These are phyloP conservation scores for Boletus rubroflammeus DNA, from an alignment of 768 basidiomycete species.

Conservation along the genomic window DNA sequence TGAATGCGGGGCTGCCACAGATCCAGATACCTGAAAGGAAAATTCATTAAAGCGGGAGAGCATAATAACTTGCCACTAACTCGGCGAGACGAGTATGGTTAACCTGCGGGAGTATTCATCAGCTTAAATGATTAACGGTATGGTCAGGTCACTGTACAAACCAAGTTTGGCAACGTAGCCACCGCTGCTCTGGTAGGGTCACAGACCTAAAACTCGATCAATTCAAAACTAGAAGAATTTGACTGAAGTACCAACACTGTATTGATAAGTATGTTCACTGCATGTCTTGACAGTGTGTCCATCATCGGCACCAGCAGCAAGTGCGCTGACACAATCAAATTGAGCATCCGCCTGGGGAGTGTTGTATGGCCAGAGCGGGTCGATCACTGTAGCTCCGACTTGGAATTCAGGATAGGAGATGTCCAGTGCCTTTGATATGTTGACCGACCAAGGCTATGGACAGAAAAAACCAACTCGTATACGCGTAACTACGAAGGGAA, in stretches of 20 bases:
- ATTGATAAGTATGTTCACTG: constrained; percentile 55
- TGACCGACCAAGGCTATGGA: constrained; percentile 45
- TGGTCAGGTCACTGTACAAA: constrained; percentile 15
- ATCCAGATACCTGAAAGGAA: constrained; percentile 44
- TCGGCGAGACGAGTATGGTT: constrained; percentile 50
- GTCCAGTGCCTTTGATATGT: constrained; percentile 41
- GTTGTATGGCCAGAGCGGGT: constrained; percentile 51
- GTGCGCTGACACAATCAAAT: constrained; percentile 47
- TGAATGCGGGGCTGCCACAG: constrained; percentile 53
- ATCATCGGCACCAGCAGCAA: constrained; percentile 43
- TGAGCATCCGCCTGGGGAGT: constrained; percentile 33
- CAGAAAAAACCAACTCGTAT: background rate
- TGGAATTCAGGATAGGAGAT: constrained; percentile 42
- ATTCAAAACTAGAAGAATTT: constrained; percentile 38
- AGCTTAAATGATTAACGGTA: background rate
- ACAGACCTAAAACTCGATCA: constrained; percentile 14
- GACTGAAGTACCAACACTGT: constrained; percentile 36
- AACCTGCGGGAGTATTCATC: constrained; percentile 32
- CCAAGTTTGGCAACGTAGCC: constrained; percentile 49
- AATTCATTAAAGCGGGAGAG: background rate
- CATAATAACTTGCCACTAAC: constrained; percentile 26
- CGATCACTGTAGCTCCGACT: constrained; percentile 47
- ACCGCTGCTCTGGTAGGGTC: constrained; percentile 35
- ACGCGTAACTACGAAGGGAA: background rate
- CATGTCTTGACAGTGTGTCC: constrained; percentile 43